These are phyloP conservation scores for Boletellus ananiceps DNA, from an alignment of 768 basidiomycete genomes.

Conservation along the genomic window DNA sequence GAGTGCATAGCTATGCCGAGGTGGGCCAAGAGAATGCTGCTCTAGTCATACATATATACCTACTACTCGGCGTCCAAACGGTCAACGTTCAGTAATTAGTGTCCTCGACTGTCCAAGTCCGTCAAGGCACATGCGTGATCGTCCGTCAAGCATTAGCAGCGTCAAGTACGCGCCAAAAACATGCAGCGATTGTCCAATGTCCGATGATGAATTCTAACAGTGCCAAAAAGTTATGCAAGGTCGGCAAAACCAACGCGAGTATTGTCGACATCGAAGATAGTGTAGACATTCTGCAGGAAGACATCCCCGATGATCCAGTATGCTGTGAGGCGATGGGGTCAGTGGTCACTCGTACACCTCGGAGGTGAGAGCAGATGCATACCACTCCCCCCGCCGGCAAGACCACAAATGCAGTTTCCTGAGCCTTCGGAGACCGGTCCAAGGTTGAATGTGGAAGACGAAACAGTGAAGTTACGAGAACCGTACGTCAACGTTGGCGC, in stretches of 20 bases:
- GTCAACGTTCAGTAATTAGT: background rate
- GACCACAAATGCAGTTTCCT: slow-evolving; percentile 35
- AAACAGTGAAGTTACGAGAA: slow-evolving; percentile 35
- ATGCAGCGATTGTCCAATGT: slow-evolving; percentile 5
- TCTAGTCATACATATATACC: slow-evolving; percentile 33
- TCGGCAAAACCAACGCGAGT: slow-evolving; percentile 40
- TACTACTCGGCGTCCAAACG: background rate
- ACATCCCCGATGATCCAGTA: slow-evolving; percentile 35
- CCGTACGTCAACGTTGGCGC: slow-evolving; percentile 37
- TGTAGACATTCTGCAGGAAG: slow-evolving; percentile 33
- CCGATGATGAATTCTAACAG: background rate
- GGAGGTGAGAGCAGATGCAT: background rate
- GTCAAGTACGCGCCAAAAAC: background rate
- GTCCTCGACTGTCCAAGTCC: background rate
- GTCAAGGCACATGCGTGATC: background rate
- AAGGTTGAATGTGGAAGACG: slow-evolving; percentile 38
- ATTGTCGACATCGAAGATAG: slow-evolving; percentile 29
- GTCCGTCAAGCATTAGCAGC: background rate
- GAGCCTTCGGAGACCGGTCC: slow-evolving; percentile 32
- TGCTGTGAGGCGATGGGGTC: slow-evolving; percentile 11
- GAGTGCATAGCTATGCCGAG: slow-evolving; percentile 92
- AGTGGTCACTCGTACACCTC: background rate
- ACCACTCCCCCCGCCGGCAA: slow-evolving; percentile 30
- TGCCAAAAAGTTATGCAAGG: slow-evolving; percentile 14
- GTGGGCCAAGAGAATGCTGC: slow-evolving; percentile 75